Evolutionary conservation across 78 protist genomes (phyloP).

Genomic region (Dictyostelium firmibasis): DNA sequence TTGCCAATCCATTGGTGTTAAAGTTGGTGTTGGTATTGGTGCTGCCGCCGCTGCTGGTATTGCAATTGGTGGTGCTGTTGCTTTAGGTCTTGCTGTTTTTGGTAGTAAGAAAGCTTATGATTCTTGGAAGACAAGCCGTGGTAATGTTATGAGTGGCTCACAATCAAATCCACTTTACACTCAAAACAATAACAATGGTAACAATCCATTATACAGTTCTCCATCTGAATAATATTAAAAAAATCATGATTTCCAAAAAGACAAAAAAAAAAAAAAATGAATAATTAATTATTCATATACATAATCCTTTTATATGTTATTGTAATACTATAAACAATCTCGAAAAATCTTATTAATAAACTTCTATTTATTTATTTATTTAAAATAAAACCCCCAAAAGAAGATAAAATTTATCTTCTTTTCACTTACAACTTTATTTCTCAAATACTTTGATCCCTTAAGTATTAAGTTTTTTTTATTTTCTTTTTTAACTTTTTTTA

Average conservation of each 20-base stretch:
- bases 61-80: constrained; percentile 59
- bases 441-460: too few relatives aligned
- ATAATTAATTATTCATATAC: neutral
- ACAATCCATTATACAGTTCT: constrained; percentile 27
- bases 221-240: neutral
- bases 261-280: neutral
- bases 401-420: too few relatives aligned
- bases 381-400: too few relatives aligned
- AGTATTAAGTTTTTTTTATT: too few relatives aligned
- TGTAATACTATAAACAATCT: neutral
- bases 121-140: neutral
- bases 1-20: constrained; percentile 42
- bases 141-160: neutral
- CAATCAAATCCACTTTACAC: constrained; percentile 45
- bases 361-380: too few relatives aligned
- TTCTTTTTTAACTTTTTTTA: too few relatives aligned
- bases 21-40: constrained; percentile 49
- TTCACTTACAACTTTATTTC: too few relatives aligned
- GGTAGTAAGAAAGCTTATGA: constrained; percentile 70
- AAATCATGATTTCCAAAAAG: too few relatives aligned
- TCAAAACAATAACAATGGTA: neutral
- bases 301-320: neutral
- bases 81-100: constrained; percentile 36
- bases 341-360: neutral
- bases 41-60: constrained; percentile 31